These are phyloP conservation scores for Penicillium steckii DNA, from an alignment of 495 filamentous ascomycete genomes.

Conservation along the genomic window DNA sequence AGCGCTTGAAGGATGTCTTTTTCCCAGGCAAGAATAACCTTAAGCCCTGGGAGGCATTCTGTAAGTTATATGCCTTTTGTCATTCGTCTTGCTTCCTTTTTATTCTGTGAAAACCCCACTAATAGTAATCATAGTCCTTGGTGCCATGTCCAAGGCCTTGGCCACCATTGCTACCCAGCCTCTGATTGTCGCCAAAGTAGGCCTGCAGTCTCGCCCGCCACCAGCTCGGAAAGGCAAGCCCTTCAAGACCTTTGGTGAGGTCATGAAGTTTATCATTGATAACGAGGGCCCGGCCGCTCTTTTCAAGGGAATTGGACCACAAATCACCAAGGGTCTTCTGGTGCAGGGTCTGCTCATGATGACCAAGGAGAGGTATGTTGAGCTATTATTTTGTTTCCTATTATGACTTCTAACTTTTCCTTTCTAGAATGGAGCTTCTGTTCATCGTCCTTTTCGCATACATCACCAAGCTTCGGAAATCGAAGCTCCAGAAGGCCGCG, in stretches of 20 bases:
- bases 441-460: slow-evolving; percentile 88
- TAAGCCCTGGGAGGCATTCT: slow-evolving; percentile 84
- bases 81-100: not conserved
- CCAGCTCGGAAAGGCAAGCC: slow-evolving; percentile 81
- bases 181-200: slow-evolving; percentile 96
- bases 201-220: slow-evolving; percentile 89
- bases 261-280: slow-evolving; percentile 89
- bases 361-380: slow-evolving; percentile 90
- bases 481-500: slow-evolving; percentile 69
- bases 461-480: slow-evolving; percentile 64
- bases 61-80: slow-evolving; percentile 51
- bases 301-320: slow-evolving; percentile 96
- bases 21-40: slow-evolving; percentile 78
- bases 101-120: slow-evolving; percentile 2
- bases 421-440: slow-evolving; percentile 75
- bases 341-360: slow-evolving; percentile 98
- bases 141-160: slow-evolving; percentile 87
- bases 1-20: slow-evolving; percentile 75
- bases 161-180: slow-evolving; percentile 94
- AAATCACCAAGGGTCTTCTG: slow-evolving; percentile 87
- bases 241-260: slow-evolving; percentile 92
- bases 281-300: slow-evolving; percentile 80
- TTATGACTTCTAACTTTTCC: slow-evolving; percentile 20
- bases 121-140: slow-evolving; percentile 61
- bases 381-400: slow-evolving; percentile 20